Conservation (phyloP, 2,329 filamentous ascomycete species). For the Monosporascus ibericus region DNA sequence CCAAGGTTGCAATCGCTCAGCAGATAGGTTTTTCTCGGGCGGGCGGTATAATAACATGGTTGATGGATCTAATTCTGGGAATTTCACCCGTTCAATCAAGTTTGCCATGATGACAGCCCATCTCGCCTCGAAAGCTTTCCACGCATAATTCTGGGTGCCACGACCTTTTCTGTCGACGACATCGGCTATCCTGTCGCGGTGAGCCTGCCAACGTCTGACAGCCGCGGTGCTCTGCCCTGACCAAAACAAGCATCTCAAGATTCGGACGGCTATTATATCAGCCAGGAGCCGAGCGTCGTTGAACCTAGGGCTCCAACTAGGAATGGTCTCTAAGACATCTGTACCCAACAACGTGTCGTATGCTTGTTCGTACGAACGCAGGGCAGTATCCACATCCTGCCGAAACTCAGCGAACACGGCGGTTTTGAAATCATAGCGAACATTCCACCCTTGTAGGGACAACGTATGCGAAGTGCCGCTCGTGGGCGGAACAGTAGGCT, state of each 20-base stretch:
- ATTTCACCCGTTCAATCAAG: conserved; percentile 47
- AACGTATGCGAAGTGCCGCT: conserved; percentile 79
- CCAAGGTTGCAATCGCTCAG: conserved; percentile 56
- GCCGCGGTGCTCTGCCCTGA: conserved; percentile 72
- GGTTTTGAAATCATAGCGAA: conserved; percentile 91
- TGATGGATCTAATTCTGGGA: conserved; percentile 42
- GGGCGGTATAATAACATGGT: conserved; percentile 42
- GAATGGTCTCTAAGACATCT: conserved; percentile 82
- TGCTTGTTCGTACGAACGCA: conserved; percentile 79
- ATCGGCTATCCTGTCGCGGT: conserved; percentile 67
- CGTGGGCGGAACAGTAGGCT: conserved; percentile 76
- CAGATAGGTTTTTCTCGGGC: conserved; percentile 52
- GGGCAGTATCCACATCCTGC: conserved; percentile 83
- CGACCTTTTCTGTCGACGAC: conserved; percentile 78
- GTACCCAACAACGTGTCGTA: conserved; percentile 77
- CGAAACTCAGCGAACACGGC: conserved; percentile 88
- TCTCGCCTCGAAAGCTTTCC: conserved; percentile 86
- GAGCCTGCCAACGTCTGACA: conserved; percentile 72
- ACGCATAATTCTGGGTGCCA: conserved; percentile 84
- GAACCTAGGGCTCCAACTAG: conserved; percentile 85
- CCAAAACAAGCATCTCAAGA: conserved; percentile 78
- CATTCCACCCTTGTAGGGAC: conserved; percentile 83
- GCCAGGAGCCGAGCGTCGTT: conserved; percentile 86
- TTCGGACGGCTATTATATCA: conserved; percentile 74
- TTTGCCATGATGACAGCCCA: conserved; percentile 60